Conservation (phyloP, 495 filamentous ascomycete genomes). For the Extremus antarcticus region DNA sequence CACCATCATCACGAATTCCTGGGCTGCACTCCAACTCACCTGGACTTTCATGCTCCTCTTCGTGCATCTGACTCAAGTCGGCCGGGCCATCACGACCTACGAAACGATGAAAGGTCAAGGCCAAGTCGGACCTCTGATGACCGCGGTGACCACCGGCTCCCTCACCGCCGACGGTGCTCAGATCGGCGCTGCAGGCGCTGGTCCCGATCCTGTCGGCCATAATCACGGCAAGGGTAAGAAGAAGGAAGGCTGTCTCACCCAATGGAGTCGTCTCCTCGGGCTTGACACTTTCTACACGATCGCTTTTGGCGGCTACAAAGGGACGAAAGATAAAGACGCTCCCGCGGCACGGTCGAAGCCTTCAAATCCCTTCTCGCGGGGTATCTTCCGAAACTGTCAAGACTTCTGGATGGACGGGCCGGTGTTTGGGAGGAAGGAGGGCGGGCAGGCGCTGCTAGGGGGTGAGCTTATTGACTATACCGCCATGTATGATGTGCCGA, state of each 20-base stretch:
- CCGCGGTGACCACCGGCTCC: slow-evolving; percentile 65
- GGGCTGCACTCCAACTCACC: slow-evolving; percentile 69
- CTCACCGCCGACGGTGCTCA: slow-evolving; percentile 58
- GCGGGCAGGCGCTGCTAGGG: slow-evolving; percentile 62
- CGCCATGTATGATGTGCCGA: slow-evolving; percentile 75
- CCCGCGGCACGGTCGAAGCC: slow-evolving; percentile 52
- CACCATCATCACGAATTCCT: slow-evolving; percentile 64
- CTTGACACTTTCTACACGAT: slow-evolving; percentile 85
- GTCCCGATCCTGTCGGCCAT: slow-evolving; percentile 30
- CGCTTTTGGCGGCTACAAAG: slow-evolving; percentile 33
- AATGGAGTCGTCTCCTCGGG: slow-evolving; percentile 76
- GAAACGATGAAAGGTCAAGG: slow-evolving; percentile 62
- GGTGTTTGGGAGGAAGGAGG: slow-evolving; percentile 56
- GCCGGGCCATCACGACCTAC: slow-evolving; percentile 85
- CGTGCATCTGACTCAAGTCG: slow-evolving; percentile 84
- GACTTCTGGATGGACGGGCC: slow-evolving; percentile 96
- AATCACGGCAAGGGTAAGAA: slow-evolving; percentile 25
- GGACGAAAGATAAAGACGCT: slow-evolving; percentile 45
- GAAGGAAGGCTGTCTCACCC: slow-evolving; percentile 51
- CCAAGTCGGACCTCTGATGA: slow-evolving; percentile 52
- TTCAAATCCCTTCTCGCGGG: slow-evolving; percentile 74
- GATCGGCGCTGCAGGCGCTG: slow-evolving; percentile 37
- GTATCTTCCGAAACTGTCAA: slow-evolving; percentile 73
- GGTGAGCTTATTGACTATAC: slow-evolving; percentile 78
- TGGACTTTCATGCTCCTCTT: slow-evolving; percentile 94